Evolutionary conservation across 2,329 filamentous ascomycete species (phyloP), one percentile per base, ranked within the genome.

Genomic region (Diaporthe aspalathi): DNA sequence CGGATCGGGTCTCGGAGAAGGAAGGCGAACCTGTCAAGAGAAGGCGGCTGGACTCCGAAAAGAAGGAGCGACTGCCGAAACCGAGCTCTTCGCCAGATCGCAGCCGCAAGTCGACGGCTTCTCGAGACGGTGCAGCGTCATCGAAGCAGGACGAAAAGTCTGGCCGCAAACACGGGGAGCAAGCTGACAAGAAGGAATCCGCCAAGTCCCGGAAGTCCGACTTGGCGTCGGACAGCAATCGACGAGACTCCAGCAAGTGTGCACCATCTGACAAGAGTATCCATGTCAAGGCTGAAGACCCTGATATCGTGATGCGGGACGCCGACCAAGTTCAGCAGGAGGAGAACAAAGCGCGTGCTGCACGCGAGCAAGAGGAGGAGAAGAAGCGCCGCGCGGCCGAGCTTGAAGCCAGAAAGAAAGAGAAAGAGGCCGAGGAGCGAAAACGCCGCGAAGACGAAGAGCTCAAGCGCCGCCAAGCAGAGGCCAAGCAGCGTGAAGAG

Each of bases 241-340:
- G 83, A 2, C 82, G 82, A 60, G 84, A 86, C 35, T 79, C 79
- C 2, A 77, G 80, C 20, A 86, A 85, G 73, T 80, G 80, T 2
- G 77, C 75, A 12, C 77, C 81, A 2, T 79, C 80, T 5, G 87
- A 88, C 50, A 87, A 85, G 75, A 85, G 81, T 68, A 87, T 89
- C n/a, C 84, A 85, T 60, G 86, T 90, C 50, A 89, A 89, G 74
- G 86, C 86, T 0, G 88, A 90, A 72, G 87, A 89, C 68, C 77
- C 81, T 1, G 88, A 90, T 68, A 77, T 88, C 11, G 86, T 88
- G 24, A 90, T 90, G 88, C 81, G 80, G 2, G 88, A 90, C 73
- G 84, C 82, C 2, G 80, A 73, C 43, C 68, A 74, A 49, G 62
- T 73, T 6, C 72, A 70, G 2, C 72, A 70, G 3, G 79, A 78